Base-by-base conservation (phyloP, 1,284 basidiomycete genomes). In the Irpex sp. region DNA sequence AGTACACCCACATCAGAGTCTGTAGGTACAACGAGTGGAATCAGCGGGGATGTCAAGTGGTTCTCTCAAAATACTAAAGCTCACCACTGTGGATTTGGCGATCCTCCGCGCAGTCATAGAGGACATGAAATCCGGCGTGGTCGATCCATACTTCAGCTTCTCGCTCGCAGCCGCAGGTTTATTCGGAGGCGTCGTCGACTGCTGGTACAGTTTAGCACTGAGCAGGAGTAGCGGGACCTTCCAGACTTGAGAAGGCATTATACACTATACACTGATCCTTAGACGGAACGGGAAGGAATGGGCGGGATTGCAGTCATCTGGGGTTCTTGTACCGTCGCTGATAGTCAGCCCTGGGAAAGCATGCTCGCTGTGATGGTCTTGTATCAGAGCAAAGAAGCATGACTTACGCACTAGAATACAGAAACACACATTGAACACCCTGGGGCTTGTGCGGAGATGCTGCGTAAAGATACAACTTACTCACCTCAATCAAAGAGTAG, bases 211-310 rank as follows among this genome's bases (percentile, higher is more conserved):
- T 24, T 42, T 42, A 11, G 67, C 38, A 27, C 38, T 11, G n/a
- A 20, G n/a, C 27, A 68, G n/a, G 60, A 68, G 67, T 24, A 68
- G 67, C 3, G 67, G 67, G 42, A 68, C 45, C 60, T 68, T 76
- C 58, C 58, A 60, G 58, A 60, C 18, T 60, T 60, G 58, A 11
- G 58, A 60, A 60, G 58, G 58, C 58, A 60, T 60, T 60, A 10
- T 20, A 20, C 49, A 56, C 32, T 38, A 38, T 38, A 38, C 32
- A 38, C 32, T 7, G 7, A 38, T 38, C 7, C 32, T 7, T 9
- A 38, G 32, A 38, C 32, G 7, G 32, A 38, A 38, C 32, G 32
- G 32, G 7, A 38, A 38, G 32, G 32, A 38, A 38, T 38, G 32
- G 32, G 2, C 7, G 2, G 32, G 32, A 38, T 7, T 38, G 32